Percentiles rank a stretch among this genome's conserved stretches.
Conservation (phyloP, 1,284 basidiomycete species). For the Ustilago cynodontis region DNA sequence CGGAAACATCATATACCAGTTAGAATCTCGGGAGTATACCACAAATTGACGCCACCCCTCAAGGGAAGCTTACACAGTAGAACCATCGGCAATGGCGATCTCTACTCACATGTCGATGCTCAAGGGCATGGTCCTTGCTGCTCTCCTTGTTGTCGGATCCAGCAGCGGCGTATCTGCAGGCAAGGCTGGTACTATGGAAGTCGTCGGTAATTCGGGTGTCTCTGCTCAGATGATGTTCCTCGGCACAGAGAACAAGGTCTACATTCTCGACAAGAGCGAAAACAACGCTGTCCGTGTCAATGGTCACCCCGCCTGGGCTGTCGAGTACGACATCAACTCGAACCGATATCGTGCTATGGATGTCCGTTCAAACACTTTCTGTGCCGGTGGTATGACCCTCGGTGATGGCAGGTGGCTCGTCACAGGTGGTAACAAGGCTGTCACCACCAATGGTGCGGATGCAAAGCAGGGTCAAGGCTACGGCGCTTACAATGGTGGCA, state of each 20-base stretch:
- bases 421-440: conserved; percentile 62
- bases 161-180: conserved; percentile 17
- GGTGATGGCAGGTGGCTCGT: conserved; percentile 60
- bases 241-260: conserved; percentile 55
- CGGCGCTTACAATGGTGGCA: conserved; percentile 57
- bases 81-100: conserved; percentile 8
- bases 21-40: background rate
- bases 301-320: conserved; percentile 61
- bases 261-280: conserved; percentile 66
- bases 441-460: conserved; percentile 49
- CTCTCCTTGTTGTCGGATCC: conserved; percentile 21
- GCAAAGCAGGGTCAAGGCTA: conserved; percentile 48
- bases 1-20: background rate
- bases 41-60: background rate
- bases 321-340: conserved; percentile 56
- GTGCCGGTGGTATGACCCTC: conserved; percentile 61
- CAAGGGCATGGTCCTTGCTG: conserved; percentile 29
- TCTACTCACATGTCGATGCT: conserved; percentile 18
- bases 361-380: conserved; percentile 63
- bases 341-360: conserved; percentile 51
- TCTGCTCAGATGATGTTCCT: conserved; percentile 66
- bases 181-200: conserved; percentile 49
- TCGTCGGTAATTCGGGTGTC: conserved; percentile 63
- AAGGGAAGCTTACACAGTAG: background rate
- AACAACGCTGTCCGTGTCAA: conserved; percentile 55